phyloP scores from a whole-genome alignment of 148 eudicot genomes.

The Talinum fruticosum region DNA sequence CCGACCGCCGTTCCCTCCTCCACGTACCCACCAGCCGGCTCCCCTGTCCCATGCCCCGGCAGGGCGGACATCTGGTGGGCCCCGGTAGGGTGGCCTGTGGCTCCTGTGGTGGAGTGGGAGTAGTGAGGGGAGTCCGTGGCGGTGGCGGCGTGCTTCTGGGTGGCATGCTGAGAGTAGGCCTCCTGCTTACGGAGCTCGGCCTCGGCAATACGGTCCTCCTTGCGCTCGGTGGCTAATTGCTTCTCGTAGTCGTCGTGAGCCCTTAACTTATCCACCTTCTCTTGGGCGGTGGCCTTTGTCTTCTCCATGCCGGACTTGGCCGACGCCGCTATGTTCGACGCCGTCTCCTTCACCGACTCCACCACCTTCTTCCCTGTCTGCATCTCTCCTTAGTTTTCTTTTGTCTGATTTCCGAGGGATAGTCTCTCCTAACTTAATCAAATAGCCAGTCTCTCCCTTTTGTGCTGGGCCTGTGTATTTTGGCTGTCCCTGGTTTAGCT shows the following conservation, averaged over 20 bases:
- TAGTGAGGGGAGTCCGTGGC: neutral
- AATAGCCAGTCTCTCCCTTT: too few species aligned
- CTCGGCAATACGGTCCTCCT: constrained; percentile 38
- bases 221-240: constrained; percentile 46
- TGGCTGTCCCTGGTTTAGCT: too few species aligned
- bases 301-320: constrained; percentile 64
- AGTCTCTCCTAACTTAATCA: too few species aligned
- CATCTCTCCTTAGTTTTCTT: constrained; percentile 28
- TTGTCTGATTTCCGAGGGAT: too few species aligned
- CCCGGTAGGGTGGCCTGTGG: constrained; percentile 27
- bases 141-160: constrained; percentile 27
- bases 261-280: constrained; percentile 40
- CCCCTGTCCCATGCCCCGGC: constrained; percentile 60
- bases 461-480: too few species aligned
- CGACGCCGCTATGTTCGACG: constrained; percentile 55
- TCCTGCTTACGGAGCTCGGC: constrained; percentile 55
- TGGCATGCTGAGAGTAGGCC: constrained; percentile 41
- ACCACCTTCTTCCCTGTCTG: constrained; percentile 52
- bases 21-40: constrained; percentile 37
- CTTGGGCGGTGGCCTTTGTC: constrained; percentile 54
- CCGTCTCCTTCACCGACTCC: constrained; percentile 59
- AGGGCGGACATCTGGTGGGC: constrained; percentile 44
- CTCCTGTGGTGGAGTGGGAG: constrained; percentile 36
- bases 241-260: constrained; percentile 46
- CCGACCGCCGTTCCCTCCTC: constrained; percentile 12